A percentile compares a stretch with the other conserved stretches of the same genome.
phyloP scores from a whole-genome alignment of 148 eudicot species.

The Vaccinium darrowii region DNA sequence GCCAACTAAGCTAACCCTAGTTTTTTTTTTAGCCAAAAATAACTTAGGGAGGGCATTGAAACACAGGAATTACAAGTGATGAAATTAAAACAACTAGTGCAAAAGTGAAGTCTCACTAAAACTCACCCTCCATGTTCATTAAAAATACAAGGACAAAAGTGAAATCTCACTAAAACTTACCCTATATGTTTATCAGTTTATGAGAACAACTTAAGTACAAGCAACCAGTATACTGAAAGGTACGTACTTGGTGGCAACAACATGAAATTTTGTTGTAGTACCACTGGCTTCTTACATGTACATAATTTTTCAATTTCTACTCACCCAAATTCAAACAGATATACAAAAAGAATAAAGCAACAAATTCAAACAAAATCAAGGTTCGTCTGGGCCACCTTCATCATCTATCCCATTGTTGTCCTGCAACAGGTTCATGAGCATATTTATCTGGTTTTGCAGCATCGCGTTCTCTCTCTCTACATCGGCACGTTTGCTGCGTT shows the following conservation, averaged over 20 bases:
- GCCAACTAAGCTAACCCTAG: no score
- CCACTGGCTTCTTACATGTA: conserved; percentile 10
- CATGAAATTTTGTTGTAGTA: conserved; percentile 1
- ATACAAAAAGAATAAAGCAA: conserved; percentile 28
- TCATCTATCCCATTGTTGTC: conserved; percentile 52
- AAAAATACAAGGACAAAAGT: background rate
- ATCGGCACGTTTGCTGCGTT: conserved; percentile 79
- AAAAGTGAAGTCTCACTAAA: no score
- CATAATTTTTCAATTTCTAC: conserved; percentile 5
- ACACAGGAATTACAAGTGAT: background rate
- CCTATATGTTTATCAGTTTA: background rate
- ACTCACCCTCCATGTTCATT: no score
- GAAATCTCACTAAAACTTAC: background rate
- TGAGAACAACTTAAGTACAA: background rate
- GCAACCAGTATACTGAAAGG: conserved; percentile 8
- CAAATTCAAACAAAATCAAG: conserved; percentile 17
- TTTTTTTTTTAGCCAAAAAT: no score
- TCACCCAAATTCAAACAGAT: conserved; percentile 10
- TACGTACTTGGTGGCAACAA: background rate
- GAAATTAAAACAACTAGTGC: background rate
- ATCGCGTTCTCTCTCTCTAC: conserved; percentile 73
- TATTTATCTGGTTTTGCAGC: conserved; percentile 82
- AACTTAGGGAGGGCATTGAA: background rate
- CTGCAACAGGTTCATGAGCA: conserved; percentile 91
- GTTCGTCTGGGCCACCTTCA: conserved; percentile 31